A percentile compares a stretch with the other conserved stretches of the same genome.
Conservation (phyloP, 2,329 filamentous ascomycete genomes). For the Tolypocladium ophioglossoides region DNA sequence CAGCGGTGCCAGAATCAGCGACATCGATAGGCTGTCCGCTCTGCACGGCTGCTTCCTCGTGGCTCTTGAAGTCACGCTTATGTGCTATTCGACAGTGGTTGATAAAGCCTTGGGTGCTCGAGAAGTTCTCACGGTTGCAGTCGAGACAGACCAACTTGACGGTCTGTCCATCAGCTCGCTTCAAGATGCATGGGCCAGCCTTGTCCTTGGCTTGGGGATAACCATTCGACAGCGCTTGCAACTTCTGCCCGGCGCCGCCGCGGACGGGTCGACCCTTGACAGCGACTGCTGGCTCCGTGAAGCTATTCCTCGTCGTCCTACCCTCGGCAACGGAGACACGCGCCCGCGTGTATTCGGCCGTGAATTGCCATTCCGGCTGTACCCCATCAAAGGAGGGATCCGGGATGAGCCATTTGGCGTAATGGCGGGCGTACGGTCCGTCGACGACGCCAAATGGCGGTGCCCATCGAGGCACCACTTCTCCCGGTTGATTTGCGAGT, state of each 20-base stretch:
- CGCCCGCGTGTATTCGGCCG: slow-evolving; percentile 28
- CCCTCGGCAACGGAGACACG: slow-evolving; percentile 49
- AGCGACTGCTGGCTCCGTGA: slow-evolving; percentile 29
- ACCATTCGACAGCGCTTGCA: slow-evolving; percentile 59
- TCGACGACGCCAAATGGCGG: slow-evolving; percentile 85
- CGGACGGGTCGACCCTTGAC: slow-evolving; percentile 41
- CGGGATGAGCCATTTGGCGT: slow-evolving; percentile 88
- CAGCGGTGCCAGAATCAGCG: slow-evolving; percentile 8
- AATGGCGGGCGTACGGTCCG: slow-evolving; percentile 88
- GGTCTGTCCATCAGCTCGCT: slow-evolving; percentile 72
- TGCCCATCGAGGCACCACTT: slow-evolving; percentile 62
- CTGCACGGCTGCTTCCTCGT: slow-evolving; percentile 83
- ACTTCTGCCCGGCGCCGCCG: slow-evolving; percentile 45
- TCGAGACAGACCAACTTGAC: slow-evolving; percentile 87
- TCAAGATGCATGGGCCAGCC: slow-evolving; percentile 72
- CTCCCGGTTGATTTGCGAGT: slow-evolving; percentile 49
- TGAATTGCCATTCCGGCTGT: slow-evolving; percentile 34
- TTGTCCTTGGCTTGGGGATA: slow-evolving; percentile 70
- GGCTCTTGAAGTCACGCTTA: slow-evolving; percentile 85
- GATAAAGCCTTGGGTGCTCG: slow-evolving; percentile 96
- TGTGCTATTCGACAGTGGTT: slow-evolving; percentile 98
- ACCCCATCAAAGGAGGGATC: slow-evolving; percentile 76
- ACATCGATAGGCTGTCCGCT: slow-evolving; percentile 72
- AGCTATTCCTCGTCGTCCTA: slow-evolving; percentile 69
- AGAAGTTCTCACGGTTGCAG: slow-evolving; percentile 84